These are phyloP conservation scores for Xylariaceae sp. DNA, from an alignment of 2,329 filamentous ascomycete genomes.

Conservation along the genomic window DNA sequence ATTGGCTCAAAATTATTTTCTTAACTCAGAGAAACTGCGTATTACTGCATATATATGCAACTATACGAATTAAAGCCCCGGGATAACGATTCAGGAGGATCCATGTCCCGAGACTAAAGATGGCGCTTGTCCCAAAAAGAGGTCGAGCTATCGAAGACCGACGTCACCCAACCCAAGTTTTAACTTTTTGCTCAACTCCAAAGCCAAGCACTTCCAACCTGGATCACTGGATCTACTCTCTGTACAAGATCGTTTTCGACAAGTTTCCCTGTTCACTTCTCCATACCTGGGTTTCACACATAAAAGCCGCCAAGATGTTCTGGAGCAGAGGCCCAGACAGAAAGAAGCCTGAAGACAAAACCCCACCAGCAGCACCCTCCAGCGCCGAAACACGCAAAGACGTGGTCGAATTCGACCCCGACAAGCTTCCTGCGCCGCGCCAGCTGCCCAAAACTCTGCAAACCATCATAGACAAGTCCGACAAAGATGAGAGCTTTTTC, in stretches of 20 bases:
- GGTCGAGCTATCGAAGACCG: not conserved
- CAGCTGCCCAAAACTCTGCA: conserved; percentile 53
- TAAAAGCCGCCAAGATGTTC: conserved; percentile 23
- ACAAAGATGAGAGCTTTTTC: conserved; percentile 66
- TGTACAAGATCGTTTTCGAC: not conserved
- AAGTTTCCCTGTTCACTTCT: not conserved
- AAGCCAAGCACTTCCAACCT: not conserved
- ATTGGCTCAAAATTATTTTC: no score
- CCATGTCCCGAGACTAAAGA: no score
- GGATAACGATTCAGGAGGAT: not conserved
- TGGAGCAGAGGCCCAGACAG: conserved; percentile 31
- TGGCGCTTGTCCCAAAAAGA: no score
- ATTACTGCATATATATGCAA: no score
- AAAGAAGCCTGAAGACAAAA: conserved; percentile 29
- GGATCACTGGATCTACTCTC: not conserved
- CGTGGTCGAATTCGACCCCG: conserved; percentile 37
- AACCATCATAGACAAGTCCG: conserved; percentile 51
- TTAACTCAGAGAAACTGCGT: no score
- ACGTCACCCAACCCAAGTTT: conserved; percentile 6
- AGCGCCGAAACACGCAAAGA: conserved; percentile 29
- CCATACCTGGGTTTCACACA: not conserved
- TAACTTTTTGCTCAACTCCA: not conserved
- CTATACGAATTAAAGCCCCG: no score
- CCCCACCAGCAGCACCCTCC: conserved; percentile 20
- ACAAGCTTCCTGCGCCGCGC: conserved; percentile 43